Percentiles rank a stretch among this genome's conserved stretches.
Conservation (phyloP, 192 early-diverging fungal genomes). For the Jimgerdemannia lactiflua region DNA sequence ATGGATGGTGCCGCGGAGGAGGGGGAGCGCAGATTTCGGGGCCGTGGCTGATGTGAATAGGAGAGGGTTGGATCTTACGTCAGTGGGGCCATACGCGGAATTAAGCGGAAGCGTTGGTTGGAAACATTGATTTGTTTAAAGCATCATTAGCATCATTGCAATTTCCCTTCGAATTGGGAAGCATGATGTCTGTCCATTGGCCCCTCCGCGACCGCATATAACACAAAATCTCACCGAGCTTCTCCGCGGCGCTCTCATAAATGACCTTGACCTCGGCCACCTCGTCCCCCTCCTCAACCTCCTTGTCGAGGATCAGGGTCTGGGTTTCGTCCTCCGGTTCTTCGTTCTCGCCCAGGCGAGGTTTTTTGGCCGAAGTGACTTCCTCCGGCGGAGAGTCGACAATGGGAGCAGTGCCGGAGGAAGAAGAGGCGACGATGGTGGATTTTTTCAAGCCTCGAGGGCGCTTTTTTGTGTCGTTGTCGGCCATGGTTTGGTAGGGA, state of each 20-base stretch:
- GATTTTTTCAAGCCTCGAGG: neutral
- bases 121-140: too few relatives aligned
- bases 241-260: conserved; percentile 46
- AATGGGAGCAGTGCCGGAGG: neutral
- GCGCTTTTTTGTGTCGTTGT: neutral
- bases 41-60: conserved; percentile 17
- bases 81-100: too few relatives aligned
- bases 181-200: neutral
- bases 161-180: too few relatives aligned
- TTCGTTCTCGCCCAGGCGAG: conserved; percentile 6
- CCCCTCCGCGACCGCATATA: neutral
- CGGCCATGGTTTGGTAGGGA: neutral
- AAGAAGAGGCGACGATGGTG: neutral
- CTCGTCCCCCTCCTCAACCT: conserved; percentile 49
- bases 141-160: too few relatives aligned
- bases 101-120: too few relatives aligned
- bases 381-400: neutral
- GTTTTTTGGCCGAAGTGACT: conserved; percentile 11
- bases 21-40: conserved; percentile 29
- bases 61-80: neutral
- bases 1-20: conserved; percentile 48
- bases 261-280: conserved; percentile 42
- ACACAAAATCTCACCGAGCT: conserved; percentile 23
- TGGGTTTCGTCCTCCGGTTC: conserved; percentile 21
- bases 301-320: conserved; percentile 39